A percentile compares a stretch with the other conserved stretches of the same genome.
Evolutionary conservation across 2,329 filamentous ascomycete species (phyloP).

Genomic region (Nakataea oryzae): DNA sequence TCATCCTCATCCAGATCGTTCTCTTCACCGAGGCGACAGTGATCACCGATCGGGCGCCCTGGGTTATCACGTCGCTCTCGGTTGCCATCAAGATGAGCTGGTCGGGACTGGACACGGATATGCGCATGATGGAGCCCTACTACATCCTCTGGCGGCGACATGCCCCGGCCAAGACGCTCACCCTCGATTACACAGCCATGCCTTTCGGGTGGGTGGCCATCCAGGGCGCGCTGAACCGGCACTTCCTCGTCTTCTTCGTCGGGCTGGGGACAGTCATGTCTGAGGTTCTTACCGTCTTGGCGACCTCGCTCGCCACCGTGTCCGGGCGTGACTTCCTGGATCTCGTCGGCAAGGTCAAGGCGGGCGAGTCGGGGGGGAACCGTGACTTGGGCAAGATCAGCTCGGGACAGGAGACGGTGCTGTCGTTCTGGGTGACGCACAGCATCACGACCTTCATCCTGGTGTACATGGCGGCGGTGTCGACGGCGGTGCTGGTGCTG

Average conservation of each 20-base stretch:
- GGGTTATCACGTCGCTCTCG: slow-evolving; percentile 54
- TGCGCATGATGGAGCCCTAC: slow-evolving; percentile 67
- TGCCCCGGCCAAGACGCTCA: slow-evolving; percentile 54
- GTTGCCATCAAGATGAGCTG: slow-evolving; percentile 59
- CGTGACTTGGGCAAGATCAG: slow-evolving; percentile 31
- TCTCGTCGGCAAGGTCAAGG: neutral
- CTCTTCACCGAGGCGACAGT: slow-evolving; percentile 46
- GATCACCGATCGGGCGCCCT: slow-evolving; percentile 52
- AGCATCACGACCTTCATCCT: slow-evolving; percentile 52
- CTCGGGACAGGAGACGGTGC: slow-evolving; percentile 47
- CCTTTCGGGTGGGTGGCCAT: slow-evolving; percentile 57
- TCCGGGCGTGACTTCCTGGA: slow-evolving; percentile 48
- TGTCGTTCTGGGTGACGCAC: slow-evolving; percentile 59
- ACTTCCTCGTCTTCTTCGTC: slow-evolving; percentile 56
- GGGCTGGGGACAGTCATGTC: slow-evolving; percentile 62
- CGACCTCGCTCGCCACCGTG: slow-evolving; percentile 54
- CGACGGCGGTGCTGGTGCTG: slow-evolving; percentile 47
- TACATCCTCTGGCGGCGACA: slow-evolving; percentile 58
- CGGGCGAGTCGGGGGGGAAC: slow-evolving; percentile 7
- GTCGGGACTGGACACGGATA: slow-evolving; percentile 56
- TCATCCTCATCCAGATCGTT: slow-evolving; percentile 47
- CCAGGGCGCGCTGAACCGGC: slow-evolving; percentile 50
- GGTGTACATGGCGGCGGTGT: slow-evolving; percentile 51
- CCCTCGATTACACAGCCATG: slow-evolving; percentile 63
- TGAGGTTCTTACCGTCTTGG: slow-evolving; percentile 62